These are phyloP conservation scores for Penicillium flavigenum DNA, from an alignment of 495 filamentous ascomycete species.

Conservation along the genomic window DNA sequence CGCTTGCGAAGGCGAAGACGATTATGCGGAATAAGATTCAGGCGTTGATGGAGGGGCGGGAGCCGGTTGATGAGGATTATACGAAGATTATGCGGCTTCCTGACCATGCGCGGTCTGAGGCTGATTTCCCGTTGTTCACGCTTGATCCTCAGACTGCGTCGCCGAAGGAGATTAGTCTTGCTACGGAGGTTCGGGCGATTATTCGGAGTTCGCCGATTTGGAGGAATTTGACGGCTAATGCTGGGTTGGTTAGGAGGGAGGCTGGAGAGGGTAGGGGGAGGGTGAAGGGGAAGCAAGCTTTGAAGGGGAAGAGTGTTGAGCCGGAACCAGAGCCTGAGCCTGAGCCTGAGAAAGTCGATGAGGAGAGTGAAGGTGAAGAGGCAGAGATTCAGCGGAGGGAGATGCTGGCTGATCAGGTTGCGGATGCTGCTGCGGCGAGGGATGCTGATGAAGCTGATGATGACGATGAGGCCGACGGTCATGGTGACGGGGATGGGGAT, in stretches of 20 bases:
- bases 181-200: constrained; percentile 41
- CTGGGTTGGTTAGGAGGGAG: constrained; percentile 11
- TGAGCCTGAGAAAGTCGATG: constrained; percentile 15
- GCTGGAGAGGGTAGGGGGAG: constrained; percentile 22
- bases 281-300: constrained; percentile 15
- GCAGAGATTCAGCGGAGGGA: constrained; percentile 35
- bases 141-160: constrained; percentile 29
- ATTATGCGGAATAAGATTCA: constrained; percentile 82
- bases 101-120: constrained; percentile 37
- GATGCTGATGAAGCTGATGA: constrained; percentile 25
- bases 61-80: constrained; percentile 53
- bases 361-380: constrained; percentile 41
- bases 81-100: constrained; percentile 42
- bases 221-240: constrained; percentile 28
- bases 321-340: constrained; percentile 10
- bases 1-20: constrained; percentile 73
- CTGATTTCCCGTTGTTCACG: constrained; percentile 31
- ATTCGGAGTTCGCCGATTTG: constrained; percentile 42
- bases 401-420: constrained; percentile 33
- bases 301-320: constrained; percentile 23
- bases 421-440: constrained; percentile 29
- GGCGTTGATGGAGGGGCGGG: constrained; percentile 40
- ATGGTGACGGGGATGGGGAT: constrained; percentile 11
- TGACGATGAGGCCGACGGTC: constrained; percentile 14
- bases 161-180: constrained; percentile 33